A percentile compares a stretch with the other conserved stretches of the same genome.
Evolutionary conservation across 768 basidiomycete genomes (phyloP).

Genomic region (Lyophyllum atratum): DNA sequence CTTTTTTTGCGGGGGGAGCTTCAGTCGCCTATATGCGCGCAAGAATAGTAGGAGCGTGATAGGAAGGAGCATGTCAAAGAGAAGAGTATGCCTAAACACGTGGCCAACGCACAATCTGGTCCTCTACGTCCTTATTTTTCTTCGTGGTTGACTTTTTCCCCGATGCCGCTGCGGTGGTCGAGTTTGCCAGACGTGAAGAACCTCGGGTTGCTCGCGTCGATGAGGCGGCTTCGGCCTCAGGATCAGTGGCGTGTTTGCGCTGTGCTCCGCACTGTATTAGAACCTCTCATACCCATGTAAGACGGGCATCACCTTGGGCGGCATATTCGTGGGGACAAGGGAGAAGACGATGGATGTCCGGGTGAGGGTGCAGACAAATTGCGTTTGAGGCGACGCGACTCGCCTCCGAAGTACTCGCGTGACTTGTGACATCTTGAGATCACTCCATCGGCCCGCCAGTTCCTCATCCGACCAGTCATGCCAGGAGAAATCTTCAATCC

Average conservation of each 20-base stretch:
- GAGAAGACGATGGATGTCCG: background rate
- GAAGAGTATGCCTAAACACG: slow-evolving; percentile 1
- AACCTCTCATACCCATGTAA: background rate
- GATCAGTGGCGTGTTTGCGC: slow-evolving; percentile 60
- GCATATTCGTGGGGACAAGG: slow-evolving; percentile 26
- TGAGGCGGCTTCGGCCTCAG: slow-evolving; percentile 30
- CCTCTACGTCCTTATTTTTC: slow-evolving; percentile 19
- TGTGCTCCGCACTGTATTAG: slow-evolving; percentile 22
- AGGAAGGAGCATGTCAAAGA: background rate
- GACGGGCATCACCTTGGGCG: slow-evolving; percentile 34
- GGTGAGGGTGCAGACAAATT: background rate
- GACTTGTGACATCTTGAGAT: slow-evolving; percentile 20
- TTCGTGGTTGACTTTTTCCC: slow-evolving; percentile 26
- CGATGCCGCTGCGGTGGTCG: slow-evolving; percentile 28
- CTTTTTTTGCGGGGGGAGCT: slow-evolving; percentile 41
- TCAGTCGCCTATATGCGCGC: slow-evolving; percentile 11
- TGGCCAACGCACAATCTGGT: slow-evolving; percentile 16
- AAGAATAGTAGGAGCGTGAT: background rate
- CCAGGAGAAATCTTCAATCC: slow-evolving; percentile 76
- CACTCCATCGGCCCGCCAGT: slow-evolving; percentile 13
- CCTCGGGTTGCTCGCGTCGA: slow-evolving; percentile 49
- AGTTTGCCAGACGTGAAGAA: slow-evolving; percentile 35
- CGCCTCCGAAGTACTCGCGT: slow-evolving; percentile 19
- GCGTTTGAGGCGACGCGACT: slow-evolving; percentile 17
- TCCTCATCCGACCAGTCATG: slow-evolving; percentile 35